Conservation (phyloP, 2,329 filamentous ascomycete genomes). For the Calcarisporium arbuscula region DNA sequence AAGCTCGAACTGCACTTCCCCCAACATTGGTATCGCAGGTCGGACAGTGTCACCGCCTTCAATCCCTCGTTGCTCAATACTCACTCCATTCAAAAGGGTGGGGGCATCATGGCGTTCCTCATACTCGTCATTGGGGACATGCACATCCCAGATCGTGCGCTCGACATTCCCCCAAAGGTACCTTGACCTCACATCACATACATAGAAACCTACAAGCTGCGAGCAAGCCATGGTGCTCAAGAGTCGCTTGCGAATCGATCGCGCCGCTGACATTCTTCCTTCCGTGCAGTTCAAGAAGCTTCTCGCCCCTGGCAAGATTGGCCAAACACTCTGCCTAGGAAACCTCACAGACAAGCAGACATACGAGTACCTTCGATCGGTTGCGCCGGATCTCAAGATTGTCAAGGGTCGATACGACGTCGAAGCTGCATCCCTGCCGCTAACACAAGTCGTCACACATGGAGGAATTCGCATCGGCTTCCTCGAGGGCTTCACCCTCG, state of each 20-base stretch:
- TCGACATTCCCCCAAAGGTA: constrained; percentile 88
- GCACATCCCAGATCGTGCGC: constrained; percentile 86
- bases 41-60: constrained; percentile 5
- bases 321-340: constrained; percentile 72
- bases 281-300: constrained; percentile 73
- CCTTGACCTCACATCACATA: constrained; percentile 4
- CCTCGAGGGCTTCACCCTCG: constrained; percentile 61
- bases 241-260: too few species aligned
- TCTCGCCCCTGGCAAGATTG: constrained; percentile 75
- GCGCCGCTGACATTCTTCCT: too few species aligned
- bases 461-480: constrained; percentile 60
- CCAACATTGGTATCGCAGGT: constrained; percentile 2
- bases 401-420: constrained; percentile 63
- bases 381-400: constrained; percentile 66
- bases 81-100: too few species aligned
- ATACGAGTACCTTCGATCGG: constrained; percentile 72
- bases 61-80: constrained; percentile 2
- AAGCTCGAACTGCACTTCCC: constrained; percentile 13
- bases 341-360: constrained; percentile 75
- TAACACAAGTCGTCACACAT: constrained; percentile 61
- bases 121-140: constrained; percentile 90
- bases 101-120: constrained; percentile 69
- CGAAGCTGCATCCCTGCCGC: constrained; percentile 57
- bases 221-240: too few species aligned
- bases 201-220: too few species aligned